Evolutionary conservation across 2,329 filamentous ascomycete species (phyloP).

Genomic region (Alternaria panax): DNA sequence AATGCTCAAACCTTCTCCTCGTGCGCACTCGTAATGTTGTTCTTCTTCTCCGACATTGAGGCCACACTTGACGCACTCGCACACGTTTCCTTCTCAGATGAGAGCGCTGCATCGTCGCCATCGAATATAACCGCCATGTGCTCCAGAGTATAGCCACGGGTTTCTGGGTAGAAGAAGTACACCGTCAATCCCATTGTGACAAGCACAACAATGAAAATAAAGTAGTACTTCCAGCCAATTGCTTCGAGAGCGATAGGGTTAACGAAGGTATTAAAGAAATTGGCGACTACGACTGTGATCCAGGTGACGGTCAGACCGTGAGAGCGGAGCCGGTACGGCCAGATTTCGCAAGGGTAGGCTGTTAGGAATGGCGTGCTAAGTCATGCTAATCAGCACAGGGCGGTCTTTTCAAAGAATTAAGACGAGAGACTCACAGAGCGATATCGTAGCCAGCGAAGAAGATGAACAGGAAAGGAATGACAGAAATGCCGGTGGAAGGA

Average conservation of each 20-base stretch:
- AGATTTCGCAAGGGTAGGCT: no score
- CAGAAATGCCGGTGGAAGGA: neutral
- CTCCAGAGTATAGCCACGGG: slow-evolving; percentile 19
- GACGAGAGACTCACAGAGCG: no score
- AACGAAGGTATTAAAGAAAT: no score
- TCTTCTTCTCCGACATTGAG: neutral
- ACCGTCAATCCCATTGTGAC: slow-evolving; percentile 14
- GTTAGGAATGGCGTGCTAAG: no score
- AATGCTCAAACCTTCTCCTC: neutral
- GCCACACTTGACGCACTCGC: neutral
- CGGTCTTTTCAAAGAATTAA: no score
- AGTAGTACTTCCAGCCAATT: neutral
- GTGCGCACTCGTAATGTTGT: neutral
- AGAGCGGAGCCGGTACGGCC: no score
- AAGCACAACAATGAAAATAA: slow-evolving; percentile 32
- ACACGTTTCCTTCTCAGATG: no score
- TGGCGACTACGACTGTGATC: no score
- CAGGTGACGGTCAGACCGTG: no score
- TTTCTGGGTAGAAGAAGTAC: slow-evolving; percentile 23
- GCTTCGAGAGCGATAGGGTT: neutral
- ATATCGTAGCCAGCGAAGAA: neutral
- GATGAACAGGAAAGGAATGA: neutral
- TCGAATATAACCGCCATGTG: slow-evolving; percentile 15
- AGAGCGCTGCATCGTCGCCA: neutral
- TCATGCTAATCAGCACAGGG: no score